Base-by-base conservation (phyloP, 768 basidiomycete species). In the Lactarius evosmus region DNA sequence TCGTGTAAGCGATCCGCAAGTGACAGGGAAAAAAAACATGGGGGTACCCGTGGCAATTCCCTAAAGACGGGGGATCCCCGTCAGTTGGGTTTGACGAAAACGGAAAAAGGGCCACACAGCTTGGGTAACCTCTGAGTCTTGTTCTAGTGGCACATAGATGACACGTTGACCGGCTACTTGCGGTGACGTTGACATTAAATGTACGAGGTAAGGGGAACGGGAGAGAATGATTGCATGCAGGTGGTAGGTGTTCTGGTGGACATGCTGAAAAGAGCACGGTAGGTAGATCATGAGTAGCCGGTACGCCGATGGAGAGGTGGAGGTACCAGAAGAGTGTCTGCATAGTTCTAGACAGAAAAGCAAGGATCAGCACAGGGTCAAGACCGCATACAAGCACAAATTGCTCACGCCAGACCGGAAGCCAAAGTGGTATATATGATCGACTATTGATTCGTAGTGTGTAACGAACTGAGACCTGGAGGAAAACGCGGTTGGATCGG, bases 151-250 rank as follows among this genome's bases (percentile, higher is more conserved):
- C 60, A 93, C 83, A 72, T 87, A 88, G 70, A 95, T 83, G 60
- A 83, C 78, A 68, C 86, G 83, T 70, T 86, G 85, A 16, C 82
- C 86, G 63, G 80, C 80, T 40, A 79, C 77, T 76, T 85, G 86
- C 29, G 87, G 86, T 36, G 88, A 86, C 55, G 88, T 90, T 60
- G 87, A 89, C 87, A 96, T 91, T 68, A 93, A 80, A 74, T 93
- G 91, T 44, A 88, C 90, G 71, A 95, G 83, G 76, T 85, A 91
- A 40, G 94, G 93, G 34, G 93, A 94, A 58, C 88, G 87, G 65
- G 92, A 91, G 66, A 95, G 80, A 68, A 95, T 87, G 74, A 95
- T 89, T 67, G 88, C 85, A 77, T 94, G 90, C 38, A 93, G 83
- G 60, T 85, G 84, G 74, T 91, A 93, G 65, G 80, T 78, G 74